phyloP scores from a whole-genome alignment of 176 grass and related monocot species.

The Eragrostis nindensis region DNA sequence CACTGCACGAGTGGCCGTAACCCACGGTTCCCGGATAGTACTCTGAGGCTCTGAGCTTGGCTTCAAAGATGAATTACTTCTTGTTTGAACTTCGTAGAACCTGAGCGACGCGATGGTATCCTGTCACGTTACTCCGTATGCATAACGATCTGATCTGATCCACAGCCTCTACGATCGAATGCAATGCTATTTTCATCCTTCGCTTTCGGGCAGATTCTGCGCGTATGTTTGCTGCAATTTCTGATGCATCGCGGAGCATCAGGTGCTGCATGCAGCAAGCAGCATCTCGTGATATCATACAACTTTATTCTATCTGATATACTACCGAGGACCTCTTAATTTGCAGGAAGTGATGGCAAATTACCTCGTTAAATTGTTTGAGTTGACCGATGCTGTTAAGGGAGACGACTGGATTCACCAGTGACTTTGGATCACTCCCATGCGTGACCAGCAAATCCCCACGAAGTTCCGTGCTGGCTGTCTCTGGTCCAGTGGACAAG shows the following conservation, averaged over 20 bases:
- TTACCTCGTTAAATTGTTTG: too few relatives aligned
- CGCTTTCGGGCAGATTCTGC: background rate
- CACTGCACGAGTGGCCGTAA: background rate
- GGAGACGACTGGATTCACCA: background rate
- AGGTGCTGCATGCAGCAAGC: too few relatives aligned
- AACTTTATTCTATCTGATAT: too few relatives aligned
- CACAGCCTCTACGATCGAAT: background rate
- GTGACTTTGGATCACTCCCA: background rate
- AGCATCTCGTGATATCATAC: background rate
- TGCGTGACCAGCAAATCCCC: background rate
- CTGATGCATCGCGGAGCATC: background rate
- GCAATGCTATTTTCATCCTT: background rate
- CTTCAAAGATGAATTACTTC: too few relatives aligned
- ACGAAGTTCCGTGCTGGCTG: constrained; percentile 11
- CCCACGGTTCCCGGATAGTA: too few relatives aligned
- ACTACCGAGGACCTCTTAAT: too few relatives aligned
- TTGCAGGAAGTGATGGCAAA: too few relatives aligned
- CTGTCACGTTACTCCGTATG: too few relatives aligned
- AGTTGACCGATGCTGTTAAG: background rate
- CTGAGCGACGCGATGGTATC: too few relatives aligned
- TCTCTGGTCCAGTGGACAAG: constrained; percentile 13
- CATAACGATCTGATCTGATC: too few relatives aligned
- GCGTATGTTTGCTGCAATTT: background rate
- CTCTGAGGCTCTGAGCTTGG: too few relatives aligned
- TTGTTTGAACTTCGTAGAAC: too few relatives aligned